Conservation (phyloP, 306 rosid species). For the Datisca glomerata region DNA sequence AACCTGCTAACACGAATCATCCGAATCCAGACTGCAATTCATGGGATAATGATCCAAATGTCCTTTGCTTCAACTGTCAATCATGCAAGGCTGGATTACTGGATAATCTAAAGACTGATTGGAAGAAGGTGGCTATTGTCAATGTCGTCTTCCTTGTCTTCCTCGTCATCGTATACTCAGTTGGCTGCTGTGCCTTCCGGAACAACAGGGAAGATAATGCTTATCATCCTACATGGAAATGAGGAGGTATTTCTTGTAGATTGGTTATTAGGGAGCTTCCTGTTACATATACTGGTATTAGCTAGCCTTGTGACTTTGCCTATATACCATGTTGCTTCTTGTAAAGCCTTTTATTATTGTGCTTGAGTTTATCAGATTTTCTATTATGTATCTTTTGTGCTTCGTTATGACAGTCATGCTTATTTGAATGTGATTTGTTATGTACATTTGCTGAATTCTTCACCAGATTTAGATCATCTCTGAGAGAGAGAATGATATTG, state of each 20-base stretch:
- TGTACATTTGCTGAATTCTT: no score
- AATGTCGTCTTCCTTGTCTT: slow-evolving; percentile 44
- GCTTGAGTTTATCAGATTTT: no score
- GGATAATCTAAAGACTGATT: slow-evolving; percentile 45
- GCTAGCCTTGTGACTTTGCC: no score
- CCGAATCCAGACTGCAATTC: slow-evolving; percentile 32
- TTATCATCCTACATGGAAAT: slow-evolving; percentile 22
- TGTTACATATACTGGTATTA: no score
- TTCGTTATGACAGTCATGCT: no score
- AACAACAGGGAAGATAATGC: slow-evolving; percentile 40
- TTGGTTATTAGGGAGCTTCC: no score
- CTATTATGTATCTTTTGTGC: no score
- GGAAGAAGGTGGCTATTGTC: slow-evolving; percentile 57
- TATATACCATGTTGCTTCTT: no score
- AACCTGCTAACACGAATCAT: not conserved
- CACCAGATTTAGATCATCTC: no score
- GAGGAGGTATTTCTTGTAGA: not conserved
- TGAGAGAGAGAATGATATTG: no score
- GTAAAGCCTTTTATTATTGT: no score
- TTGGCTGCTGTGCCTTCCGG: slow-evolving; percentile 84
- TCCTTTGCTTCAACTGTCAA: slow-evolving; percentile 57
- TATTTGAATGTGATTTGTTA: no score
- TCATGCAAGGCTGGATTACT: slow-evolving; percentile 84
- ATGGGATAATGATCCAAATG: slow-evolving; percentile 31
- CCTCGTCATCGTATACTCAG: slow-evolving; percentile 54